Evolutionary conservation across 768 basidiomycete species (phyloP), one percentile per base, ranked within the genome.

Genomic region (Coprinopsis cinerea): DNA sequence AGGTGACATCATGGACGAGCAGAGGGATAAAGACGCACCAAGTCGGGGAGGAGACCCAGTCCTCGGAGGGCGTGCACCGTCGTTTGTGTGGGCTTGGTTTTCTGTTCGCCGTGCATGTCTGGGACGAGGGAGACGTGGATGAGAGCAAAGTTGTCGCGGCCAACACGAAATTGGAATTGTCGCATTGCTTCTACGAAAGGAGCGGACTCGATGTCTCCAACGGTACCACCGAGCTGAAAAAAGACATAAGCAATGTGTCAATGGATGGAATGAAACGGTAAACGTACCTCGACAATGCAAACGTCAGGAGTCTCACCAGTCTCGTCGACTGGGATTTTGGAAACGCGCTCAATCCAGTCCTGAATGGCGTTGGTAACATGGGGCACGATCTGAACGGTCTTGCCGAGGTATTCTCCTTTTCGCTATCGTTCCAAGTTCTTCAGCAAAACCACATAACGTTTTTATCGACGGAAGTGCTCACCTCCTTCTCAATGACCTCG

Each of bases 121-220:
- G 95, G 95, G n/a, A 99, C 92, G 25, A 99, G 83, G 4, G 92
- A 94, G 42, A 99, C 95, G 57, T 97, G 94, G 52, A 98, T 85
- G 48, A 98, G 81, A 0, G 95, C 94, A 64, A 97, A 97, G 69
- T 98, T 97, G 51, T 92, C 90, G 63, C 88, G 80, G 15, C 95
- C 94, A 18, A 98, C 94, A 49, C 95, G 85, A 75, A 97, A 97
- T 63, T 99, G 95, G 77, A 99, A 99, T 66, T 99, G 95, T n/a
- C 95, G 84, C 88, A 99, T 93, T 0, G 95, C 95, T 66, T 99
- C 95, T 40, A 99, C 77, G 66, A 99, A 99, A 2, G 95, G 95
- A 2, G 94, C 94, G 4, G 92, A 96, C 61, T 99, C 95, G 64
- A 99, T 99, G 61, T 99, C 95, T 39, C 95, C 95, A 14, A 99